Base-by-base conservation (phyloP, 2,329 filamentous ascomycete genomes). In the Botryotinia narcissicola region DNA sequence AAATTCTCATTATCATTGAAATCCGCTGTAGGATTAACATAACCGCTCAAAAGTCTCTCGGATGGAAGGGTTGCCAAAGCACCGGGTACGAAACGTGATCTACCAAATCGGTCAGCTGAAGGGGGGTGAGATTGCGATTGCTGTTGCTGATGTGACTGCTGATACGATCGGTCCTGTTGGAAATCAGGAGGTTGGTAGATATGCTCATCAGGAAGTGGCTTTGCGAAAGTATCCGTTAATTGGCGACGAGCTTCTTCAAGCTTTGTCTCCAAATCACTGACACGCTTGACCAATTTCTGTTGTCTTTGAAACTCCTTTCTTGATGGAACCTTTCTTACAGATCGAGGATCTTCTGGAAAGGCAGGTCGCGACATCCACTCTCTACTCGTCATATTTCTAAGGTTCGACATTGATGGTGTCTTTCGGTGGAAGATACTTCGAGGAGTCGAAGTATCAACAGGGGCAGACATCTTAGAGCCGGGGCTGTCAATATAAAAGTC, bases 181-280 rank as follows among this genome's bases (percentile, higher is more conserved):
- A 57, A 61, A 20, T 69, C 66, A 22, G 48, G 44, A 5, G 63
- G 44, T 72, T 73, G 61, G 75, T 76, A 25, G 74, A 76, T 60
- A 75, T 74, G 70, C 64, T 75, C 48, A 78, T 80, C 74, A 79
- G 77, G 77, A 25, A 66, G 66, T 7, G 77, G 75, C 54, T 86
- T 83, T 18, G 82, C 82, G 25, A 87, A 81, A 57, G 86, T 82
- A 8, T 85, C 82, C 46, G 84, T 82, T 37, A 91, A 83, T 79
- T 91, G 86, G 67, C 84, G 84, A 48, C 87, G 84, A 14, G 88
- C 88, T 51, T 84, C 83, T 25, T 87, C 82, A 44, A 91, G 84
- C 78, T 90, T 89, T 20, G 83, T 80, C 77, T 91, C 89, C 20
- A 91, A 84, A 75, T 90, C 85, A 76, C 87, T 89, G 44, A 91